Base-by-base conservation (phyloP, 2,329 filamentous ascomycete genomes). In the Cytospora chrysosperma region DNA sequence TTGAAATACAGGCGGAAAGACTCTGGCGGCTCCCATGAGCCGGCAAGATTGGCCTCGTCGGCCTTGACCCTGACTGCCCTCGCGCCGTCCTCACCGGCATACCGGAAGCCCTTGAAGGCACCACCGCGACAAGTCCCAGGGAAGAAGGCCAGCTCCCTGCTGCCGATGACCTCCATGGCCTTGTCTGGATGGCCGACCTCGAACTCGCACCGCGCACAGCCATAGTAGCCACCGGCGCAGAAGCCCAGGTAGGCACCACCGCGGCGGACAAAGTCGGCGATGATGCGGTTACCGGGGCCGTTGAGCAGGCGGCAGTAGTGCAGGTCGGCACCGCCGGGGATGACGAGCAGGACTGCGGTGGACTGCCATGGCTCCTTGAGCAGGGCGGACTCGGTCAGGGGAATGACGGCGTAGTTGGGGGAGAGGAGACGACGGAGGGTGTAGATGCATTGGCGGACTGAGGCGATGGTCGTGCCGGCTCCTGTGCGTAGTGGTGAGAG, bases 221-320 rank as follows among this genome's bases (percentile, higher is more conserved):
- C 95, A 71, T 97, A 99, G 77, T 99, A 99, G 13, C 90, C 95
- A 6, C 95, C 95, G 2, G 95, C 95, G 73, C 95, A 99, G 70
- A 99, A 88, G 0, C 95, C 95, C 2, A 99, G 83, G 72, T 95
- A 99, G 0, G 85, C 81, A 19, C 95, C 95, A 30, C 95, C 95
- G 32, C 86, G 83, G 64, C 92, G 90, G 56, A 99, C 92, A 72
- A 90, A 99, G 69, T 94, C 89, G 61, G 83, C 81, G 74, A 99
- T 97, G 68, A 86, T 85, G 40, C 89, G 84, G 75, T 98, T 99
- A 1, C 94, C 95, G 59, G 87, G 82, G 40, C 95, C 95, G 74
- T 98, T 95, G 67, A 99, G 83, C 2, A 87, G 88, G 30, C 90
- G 88, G 75, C 93, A 96, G 76, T 97, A 99, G 56, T 90, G 92